phyloP scores from a whole-genome alignment of 768 basidiomycete species.

The Suillus subalutaceus region DNA sequence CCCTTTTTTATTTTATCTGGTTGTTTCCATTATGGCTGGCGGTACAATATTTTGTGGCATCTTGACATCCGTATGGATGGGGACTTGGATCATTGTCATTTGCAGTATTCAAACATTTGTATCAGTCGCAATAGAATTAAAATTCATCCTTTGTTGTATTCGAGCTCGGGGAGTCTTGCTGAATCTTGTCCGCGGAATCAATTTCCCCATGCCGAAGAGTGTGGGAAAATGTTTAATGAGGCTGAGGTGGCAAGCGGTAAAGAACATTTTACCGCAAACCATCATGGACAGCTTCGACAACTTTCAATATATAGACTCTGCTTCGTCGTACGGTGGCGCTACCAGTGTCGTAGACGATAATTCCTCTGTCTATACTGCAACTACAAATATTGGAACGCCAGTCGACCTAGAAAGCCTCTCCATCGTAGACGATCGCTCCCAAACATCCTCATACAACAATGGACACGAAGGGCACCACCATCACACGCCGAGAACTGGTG shows the following conservation, averaged over 20 bases:
- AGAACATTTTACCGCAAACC: constrained; percentile 20
- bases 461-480: constrained; percentile 38
- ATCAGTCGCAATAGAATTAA: constrained; percentile 2
- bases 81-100: constrained; percentile 7
- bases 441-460: constrained; percentile 37
- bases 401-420: constrained; percentile 73
- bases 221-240: neutral
- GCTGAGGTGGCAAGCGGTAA: neutral
- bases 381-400: constrained; percentile 56
- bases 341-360: constrained; percentile 77
- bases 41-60: constrained; percentile 7
- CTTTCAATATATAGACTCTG: constrained; percentile 76
- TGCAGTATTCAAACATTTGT: constrained; percentile 9
- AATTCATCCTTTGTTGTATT: neutral
- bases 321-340: constrained; percentile 74
- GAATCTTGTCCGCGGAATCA: neutral
- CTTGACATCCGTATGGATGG: constrained; percentile 8
- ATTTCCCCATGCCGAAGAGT: neutral
- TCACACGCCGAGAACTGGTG: constrained; percentile 32
- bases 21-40: neutral
- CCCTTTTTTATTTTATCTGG: constrained; percentile 8
- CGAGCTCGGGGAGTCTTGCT: neutral
- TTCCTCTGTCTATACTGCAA: constrained; percentile 79
- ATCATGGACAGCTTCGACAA: constrained; percentile 84
- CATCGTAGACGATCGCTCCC: constrained; percentile 62